phyloP scores from a whole-genome alignment of 352 stramenopile genomes.

The Blastocystis sp. region DNA sequence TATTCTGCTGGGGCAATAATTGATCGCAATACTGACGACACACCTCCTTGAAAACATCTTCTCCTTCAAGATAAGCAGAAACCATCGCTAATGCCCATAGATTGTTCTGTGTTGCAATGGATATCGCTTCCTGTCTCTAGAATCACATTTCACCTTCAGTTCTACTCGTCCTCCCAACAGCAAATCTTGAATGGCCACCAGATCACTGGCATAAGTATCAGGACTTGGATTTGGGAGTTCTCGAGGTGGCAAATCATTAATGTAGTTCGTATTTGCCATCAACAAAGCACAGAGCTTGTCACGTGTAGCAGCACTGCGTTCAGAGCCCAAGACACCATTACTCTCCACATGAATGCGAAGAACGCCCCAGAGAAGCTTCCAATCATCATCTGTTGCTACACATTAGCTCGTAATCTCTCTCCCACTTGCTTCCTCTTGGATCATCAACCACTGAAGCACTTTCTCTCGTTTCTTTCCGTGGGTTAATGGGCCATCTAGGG shows the following conservation, averaged over 20 bases:
- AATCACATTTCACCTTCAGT: not conserved
- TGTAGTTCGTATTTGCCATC: slow-evolving; percentile 7
- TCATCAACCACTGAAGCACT: slow-evolving; percentile 9
- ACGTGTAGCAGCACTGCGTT: not conserved
- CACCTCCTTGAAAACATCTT: slow-evolving; percentile 16
- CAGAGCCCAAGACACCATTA: slow-evolving; percentile 21
- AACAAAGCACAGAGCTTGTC: slow-evolving; percentile 25
- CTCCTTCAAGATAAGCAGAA: slow-evolving; percentile 31
- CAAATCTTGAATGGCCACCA: slow-evolving; percentile 29
- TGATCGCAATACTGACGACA: not conserved
- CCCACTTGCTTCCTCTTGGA: not conserved
- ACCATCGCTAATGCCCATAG: slow-evolving; percentile 22
- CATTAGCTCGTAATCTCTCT: not conserved
- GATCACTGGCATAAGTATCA: slow-evolving; percentile 1
- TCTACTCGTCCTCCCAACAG: not conserved
- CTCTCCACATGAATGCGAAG: slow-evolving; percentile 28
- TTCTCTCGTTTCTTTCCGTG: slow-evolving; percentile 21
- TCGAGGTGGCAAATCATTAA: slow-evolving; percentile 14
- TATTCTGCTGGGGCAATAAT: slow-evolving; percentile 23
- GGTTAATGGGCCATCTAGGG: not conserved
- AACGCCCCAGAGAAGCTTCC: slow-evolving; percentile 46
- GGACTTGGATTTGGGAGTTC: slow-evolving; percentile 25
- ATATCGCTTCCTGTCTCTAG: slow-evolving; percentile 33
- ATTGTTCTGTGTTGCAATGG: not conserved
- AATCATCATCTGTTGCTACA: not conserved